Base-by-base conservation (phyloP, 1,139 yeast genomes). In the Debaryomycetaceae sp. region DNA sequence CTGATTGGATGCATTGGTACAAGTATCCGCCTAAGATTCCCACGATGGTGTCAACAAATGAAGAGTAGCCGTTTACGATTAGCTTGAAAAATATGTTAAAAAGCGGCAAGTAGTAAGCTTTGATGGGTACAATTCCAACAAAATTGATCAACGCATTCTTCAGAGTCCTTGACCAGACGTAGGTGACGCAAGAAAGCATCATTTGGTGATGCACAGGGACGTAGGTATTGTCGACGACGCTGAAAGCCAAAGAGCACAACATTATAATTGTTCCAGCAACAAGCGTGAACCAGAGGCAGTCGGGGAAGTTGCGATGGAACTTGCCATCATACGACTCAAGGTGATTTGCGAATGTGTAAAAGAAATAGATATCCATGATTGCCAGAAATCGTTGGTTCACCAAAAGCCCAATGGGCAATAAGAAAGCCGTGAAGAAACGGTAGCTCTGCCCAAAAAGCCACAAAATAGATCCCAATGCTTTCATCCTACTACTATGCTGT, bases 1-100 rank as follows among this genome's bases (percentile, higher is more conserved):
- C 62, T 1, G 83, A 75, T 49, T 79, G 83, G 28, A 78, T 55
- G 51, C 87, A 81, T 46, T 76, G 79, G 57, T 80, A 81, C 16
- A 78, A 49, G 51, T 81, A 81, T 0, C 82, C 85, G 2, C 77
- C 74, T 6, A 66, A 52, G 45, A 78, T 70, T 1, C 87, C 86
- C 14, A 72, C 53, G 2, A 73, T 43, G 0, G 77, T 63, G 43
- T 70, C 67, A 13, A 68, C 50, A 38, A 76, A 67, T 2, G 70
- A 45, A 4, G 58, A 42, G 29, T 51, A 60, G 1, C 82, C 81
- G 30, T 65, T 70, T 3, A 70, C 55, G 17, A 80, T 58, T 37
- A 76, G 56, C 39, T 75, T 67, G 49, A 76, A 63, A 1, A 76
- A 74, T 30, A 79, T 49, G 33, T 77, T 73, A 36, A 78, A 81